These are phyloP conservation scores for Aureobasidium lini DNA, from an alignment of 2,329 filamentous ascomycete genomes.

Conservation along the genomic window DNA sequence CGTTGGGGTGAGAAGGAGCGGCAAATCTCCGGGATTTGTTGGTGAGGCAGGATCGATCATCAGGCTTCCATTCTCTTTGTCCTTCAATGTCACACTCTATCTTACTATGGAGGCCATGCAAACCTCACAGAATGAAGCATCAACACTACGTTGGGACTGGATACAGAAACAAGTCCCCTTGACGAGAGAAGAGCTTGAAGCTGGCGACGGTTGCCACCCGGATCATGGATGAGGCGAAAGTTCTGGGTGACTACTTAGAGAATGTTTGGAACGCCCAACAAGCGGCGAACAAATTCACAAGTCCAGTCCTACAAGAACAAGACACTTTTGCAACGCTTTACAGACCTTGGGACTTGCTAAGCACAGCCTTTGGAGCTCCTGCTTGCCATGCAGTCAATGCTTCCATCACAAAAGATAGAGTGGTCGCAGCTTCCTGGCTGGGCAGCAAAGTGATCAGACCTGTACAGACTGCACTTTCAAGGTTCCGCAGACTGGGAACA, in stretches of 20 bases:
- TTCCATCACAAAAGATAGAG: neutral
- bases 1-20: too few species aligned
- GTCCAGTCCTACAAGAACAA: neutral
- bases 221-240: neutral
- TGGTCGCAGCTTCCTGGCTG: neutral
- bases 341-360: neutral
- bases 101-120: too few species aligned
- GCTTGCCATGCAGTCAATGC: neutral
- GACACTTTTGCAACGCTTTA: neutral
- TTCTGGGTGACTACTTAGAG: neutral
- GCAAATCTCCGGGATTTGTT: too few species aligned
- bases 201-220: neutral
- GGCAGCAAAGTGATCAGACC: neutral
- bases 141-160: too few species aligned
- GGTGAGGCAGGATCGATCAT: too few species aligned
- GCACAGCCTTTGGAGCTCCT: neutral
- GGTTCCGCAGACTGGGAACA: neutral
- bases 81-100: too few species aligned
- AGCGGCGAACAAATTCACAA: neutral
- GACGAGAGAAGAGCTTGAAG: neutral
- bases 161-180: too few species aligned
- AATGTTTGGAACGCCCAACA: neutral
- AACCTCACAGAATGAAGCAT: too few species aligned
- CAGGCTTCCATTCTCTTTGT: too few species aligned
- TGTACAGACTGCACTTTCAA: neutral